These are phyloP conservation scores for Cordia subcordata DNA, from an alignment of 257 asterid genomes.

Conservation along the genomic window DNA sequence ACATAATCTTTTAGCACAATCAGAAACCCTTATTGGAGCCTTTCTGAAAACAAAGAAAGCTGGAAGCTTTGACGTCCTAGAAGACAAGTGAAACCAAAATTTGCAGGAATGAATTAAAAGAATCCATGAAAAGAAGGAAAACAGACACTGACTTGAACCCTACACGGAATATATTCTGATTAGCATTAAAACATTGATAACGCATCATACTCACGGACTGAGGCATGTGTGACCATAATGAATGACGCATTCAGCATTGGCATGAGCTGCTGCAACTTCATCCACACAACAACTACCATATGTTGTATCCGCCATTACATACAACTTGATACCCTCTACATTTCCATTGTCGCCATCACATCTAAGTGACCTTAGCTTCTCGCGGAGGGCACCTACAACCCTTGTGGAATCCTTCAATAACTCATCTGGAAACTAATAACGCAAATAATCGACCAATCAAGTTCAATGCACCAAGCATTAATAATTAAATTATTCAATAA, in stretches of 20 bases:
- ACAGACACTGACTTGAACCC: no score
- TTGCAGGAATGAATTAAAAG: neutral
- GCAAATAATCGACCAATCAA: neutral
- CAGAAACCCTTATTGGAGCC: slow-evolving; percentile 47
- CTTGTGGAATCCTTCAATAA: slow-evolving; percentile 59
- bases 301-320: slow-evolving; percentile 94
- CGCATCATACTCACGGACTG: slow-evolving; percentile 67
- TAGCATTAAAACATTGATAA: neutral
- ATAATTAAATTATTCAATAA: neutral
- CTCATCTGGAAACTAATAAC: slow-evolving; percentile 70
- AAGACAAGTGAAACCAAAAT: slow-evolving; percentile 21
- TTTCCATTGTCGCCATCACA: slow-evolving; percentile 7
- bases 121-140: neutral
- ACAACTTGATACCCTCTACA: slow-evolving; percentile 45
- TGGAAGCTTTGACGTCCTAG: slow-evolving; percentile 81
- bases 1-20: slow-evolving; percentile 46
- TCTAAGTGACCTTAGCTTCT: slow-evolving; percentile 23
- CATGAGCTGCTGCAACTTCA: slow-evolving; percentile 97
- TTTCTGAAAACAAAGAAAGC: slow-evolving; percentile 80
- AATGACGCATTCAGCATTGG: slow-evolving; percentile 60
- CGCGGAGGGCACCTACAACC: slow-evolving; percentile 54
- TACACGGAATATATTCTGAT: neutral
- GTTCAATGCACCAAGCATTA: neutral
- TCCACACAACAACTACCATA: slow-evolving; percentile 94
- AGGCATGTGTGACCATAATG: slow-evolving; percentile 92